Percentiles rank a stretch among this genome's conserved stretches.
These are phyloP conservation scores for Roridomyces roridus DNA, from an alignment of 768 basidiomycete species.

Conservation along the genomic window DNA sequence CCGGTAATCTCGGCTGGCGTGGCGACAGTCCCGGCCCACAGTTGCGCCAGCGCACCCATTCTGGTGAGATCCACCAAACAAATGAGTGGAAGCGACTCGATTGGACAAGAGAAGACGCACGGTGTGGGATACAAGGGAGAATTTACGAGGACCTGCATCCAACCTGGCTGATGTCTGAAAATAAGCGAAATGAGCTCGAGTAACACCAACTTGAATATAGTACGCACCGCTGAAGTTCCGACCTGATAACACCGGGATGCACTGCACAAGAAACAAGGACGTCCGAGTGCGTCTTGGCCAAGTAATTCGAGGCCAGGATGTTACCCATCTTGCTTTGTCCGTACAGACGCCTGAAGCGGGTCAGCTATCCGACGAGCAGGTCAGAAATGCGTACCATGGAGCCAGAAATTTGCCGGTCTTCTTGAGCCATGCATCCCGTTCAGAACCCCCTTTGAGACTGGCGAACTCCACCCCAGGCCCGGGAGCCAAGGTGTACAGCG, in stretches of 20 bases:
- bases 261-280: conserved; percentile 33
- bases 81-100: neutral
- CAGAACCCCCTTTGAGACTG: conserved; percentile 11
- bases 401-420: neutral
- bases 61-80: too few species aligned
- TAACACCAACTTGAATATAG: neutral
- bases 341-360: conserved; percentile 8
- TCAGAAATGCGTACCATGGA: neutral
- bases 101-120: too few species aligned
- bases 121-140: neutral
- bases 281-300: conserved; percentile 32
- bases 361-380: neutral
- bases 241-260: conserved; percentile 33
- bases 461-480: conserved; percentile 2
- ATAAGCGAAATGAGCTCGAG: neutral
- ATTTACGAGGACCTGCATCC: conserved; percentile 1
- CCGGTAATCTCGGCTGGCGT: conserved; percentile 14
- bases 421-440: conserved; percentile 15
- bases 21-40: conserved; percentile 21
- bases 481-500: neutral
- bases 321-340: conserved; percentile 29
- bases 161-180: neutral
- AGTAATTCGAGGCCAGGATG: conserved; percentile 34
- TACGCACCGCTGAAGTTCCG: conserved; percentile 23
- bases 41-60: conserved; percentile 16